phyloP scores from a whole-genome alignment of 2,329 filamentous ascomycete genomes.

The Didymella lethalis region DNA sequence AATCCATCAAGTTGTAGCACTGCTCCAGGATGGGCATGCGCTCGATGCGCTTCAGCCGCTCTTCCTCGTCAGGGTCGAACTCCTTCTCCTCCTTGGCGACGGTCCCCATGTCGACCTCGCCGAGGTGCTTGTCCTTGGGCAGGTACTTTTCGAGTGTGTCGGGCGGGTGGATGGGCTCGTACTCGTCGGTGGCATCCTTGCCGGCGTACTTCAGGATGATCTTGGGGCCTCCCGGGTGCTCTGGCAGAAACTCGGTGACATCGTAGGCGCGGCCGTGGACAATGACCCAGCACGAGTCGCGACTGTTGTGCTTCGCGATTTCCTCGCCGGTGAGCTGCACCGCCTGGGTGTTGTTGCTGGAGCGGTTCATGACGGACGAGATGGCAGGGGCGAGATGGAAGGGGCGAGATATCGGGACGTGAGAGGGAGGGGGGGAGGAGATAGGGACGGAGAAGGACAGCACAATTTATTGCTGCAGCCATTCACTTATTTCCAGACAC shows the following conservation, averaged over 20 bases:
- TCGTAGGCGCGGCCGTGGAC: constrained; percentile 74
- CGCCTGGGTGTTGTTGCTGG: constrained; percentile 52
- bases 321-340: constrained; percentile 56
- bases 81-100: constrained; percentile 47
- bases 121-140: constrained; percentile 52
- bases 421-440: constrained; percentile 3
- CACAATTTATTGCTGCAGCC: constrained; percentile 6
- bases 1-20: constrained; percentile 69
- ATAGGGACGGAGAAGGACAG: constrained; percentile 12
- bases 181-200: constrained; percentile 57
- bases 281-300: constrained; percentile 79
- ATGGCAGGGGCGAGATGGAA: neutral
- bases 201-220: constrained; percentile 88
- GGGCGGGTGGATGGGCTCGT: constrained; percentile 61
- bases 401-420: neutral
- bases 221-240: constrained; percentile 73
- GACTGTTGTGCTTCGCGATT: constrained; percentile 76
- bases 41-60: constrained; percentile 70
- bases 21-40: constrained; percentile 56
- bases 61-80: constrained; percentile 70
- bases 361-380: constrained; percentile 52
- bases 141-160: constrained; percentile 56
- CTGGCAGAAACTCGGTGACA: constrained; percentile 69
- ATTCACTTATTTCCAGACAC: constrained; percentile 33
- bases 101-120: constrained; percentile 50